Evolutionary conservation across 2,329 filamentous ascomycete genomes (phyloP).

Genomic region (Pleoardoris graminearum): DNA sequence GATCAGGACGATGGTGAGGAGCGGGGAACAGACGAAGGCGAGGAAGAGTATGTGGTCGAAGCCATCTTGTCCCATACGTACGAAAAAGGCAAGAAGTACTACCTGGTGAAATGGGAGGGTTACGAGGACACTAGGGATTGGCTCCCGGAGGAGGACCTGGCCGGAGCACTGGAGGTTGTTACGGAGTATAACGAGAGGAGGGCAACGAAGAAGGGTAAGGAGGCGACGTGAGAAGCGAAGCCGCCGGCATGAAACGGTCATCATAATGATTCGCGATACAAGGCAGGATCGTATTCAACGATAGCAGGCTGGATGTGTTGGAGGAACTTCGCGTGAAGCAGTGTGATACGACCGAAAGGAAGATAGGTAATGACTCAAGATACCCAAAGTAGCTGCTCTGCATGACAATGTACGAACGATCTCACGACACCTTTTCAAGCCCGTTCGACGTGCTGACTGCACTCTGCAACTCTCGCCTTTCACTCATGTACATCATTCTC

Average conservation of each 20-base stretch:
- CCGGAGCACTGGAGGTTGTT: constrained; percentile 32
- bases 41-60: constrained; percentile 37
- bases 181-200: constrained; percentile 26
- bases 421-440: no score
- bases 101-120: constrained; percentile 42
- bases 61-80: constrained; percentile 31
- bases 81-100: constrained; percentile 26
- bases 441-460: not conserved
- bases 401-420: not conserved
- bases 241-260: not conserved
- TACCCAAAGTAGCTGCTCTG: not conserved
- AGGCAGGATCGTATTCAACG: no score
- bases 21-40: constrained; percentile 3
- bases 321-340: not conserved
- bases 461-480: not conserved
- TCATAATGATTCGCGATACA: no score
- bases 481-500: constrained; percentile 13
- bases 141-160: constrained; percentile 32
- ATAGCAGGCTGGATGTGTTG: no score
- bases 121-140: constrained; percentile 38
- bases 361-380: not conserved
- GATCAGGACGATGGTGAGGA: not conserved
- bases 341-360: no score
- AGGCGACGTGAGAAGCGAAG: not conserved
- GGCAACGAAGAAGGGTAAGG: constrained; percentile 13